Evolutionary conservation across 2,329 filamentous ascomycete species (phyloP).

Genomic region (Colletotrichum cuscutae): DNA sequence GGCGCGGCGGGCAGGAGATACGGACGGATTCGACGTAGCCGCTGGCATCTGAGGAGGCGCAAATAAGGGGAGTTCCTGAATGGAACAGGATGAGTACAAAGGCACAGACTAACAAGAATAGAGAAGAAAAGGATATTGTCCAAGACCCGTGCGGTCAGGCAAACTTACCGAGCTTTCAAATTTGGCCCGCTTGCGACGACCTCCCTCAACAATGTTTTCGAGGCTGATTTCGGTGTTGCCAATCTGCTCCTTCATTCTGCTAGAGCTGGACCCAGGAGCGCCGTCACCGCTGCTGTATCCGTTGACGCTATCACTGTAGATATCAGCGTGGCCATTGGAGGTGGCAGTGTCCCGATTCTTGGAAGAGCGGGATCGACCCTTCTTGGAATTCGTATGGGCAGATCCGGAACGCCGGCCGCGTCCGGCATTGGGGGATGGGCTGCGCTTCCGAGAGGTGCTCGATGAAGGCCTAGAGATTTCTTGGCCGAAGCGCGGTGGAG

Average conservation of each 20-base stretch:
- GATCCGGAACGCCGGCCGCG: constrained; percentile 83
- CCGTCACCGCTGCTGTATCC: constrained; percentile 91
- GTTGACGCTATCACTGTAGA: constrained; percentile 71
- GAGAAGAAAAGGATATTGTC: constrained; percentile 1
- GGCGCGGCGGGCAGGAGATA: constrained; percentile 88
- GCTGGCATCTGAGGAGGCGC: constrained; percentile 94
- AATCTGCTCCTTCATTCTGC: constrained; percentile 85
- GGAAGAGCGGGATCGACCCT: constrained; percentile 73
- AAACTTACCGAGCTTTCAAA: constrained; percentile 94
- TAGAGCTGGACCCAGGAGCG: constrained; percentile 79
- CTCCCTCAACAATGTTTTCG: constrained; percentile 97
- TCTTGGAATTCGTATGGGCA: constrained; percentile 70
- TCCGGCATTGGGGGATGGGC: constrained; percentile 76
- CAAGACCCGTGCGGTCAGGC: constrained; percentile 48
- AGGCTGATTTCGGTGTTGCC: constrained; percentile 97
- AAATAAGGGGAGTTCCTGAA: constrained; percentile 92
- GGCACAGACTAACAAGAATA: not conserved
- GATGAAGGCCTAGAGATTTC: constrained; percentile 76
- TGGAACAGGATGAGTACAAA: constrained; percentile 43
- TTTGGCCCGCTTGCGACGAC: constrained; percentile 93
- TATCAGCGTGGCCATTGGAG: constrained; percentile 63
- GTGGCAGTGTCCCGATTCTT: constrained; percentile 70
- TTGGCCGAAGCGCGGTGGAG: constrained; percentile 63
- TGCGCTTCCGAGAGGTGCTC: constrained; percentile 78
- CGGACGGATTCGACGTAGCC: constrained; percentile 95